Base-by-base conservation (phyloP, 2,329 filamentous ascomycete genomes). In the Apiospora saccharicola region DNA sequence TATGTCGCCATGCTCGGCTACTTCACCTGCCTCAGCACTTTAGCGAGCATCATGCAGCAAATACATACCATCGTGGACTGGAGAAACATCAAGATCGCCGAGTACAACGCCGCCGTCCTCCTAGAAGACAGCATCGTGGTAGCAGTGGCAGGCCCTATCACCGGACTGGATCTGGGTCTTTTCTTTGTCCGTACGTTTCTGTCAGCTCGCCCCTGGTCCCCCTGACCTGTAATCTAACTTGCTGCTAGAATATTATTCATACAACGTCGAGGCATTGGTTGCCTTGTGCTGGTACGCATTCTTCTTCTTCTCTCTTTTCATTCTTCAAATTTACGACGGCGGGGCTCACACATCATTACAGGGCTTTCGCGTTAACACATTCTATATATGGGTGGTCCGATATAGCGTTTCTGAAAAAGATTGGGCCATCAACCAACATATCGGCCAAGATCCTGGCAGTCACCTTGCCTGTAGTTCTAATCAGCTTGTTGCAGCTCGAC, bases 231-330 rank as follows among this genome's bases (percentile, higher is more conserved):
- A 49, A 6, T 41, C 68, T 70, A 19, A 70, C 68, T 8, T 70
- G 30, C 73, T 49, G 0, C 6, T 68, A 88, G 86, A 87, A 75
- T 87, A 84, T 69, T 87, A 87, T 72, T 82, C 81, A 43, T 88
- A 88, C 75, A 87, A 86, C 77, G 84, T 85, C n/a, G 84, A 87
- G 76, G 79, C 84, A 12, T 77, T 86, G 43, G 79, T 86, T 46
- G 80, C 85, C 7, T 77, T 87, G 7, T 86, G 84, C 71, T 88
- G 86, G 85, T 85, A 77, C 69, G 78, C 73, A 8, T 13, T 26
- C 16, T 41, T 2, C 10, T 7, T 41, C 37, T 41, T 41, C 37
- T 41, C 37, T 67, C 57, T 37, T 30, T 22, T 4, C 34, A 1
- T 12, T 64, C 26, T 12, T 13, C 69, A 71, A 43, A 76, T 24